Base-by-base conservation (phyloP, 371 early-diverging fungal genomes). In the Mucor circinelloides region DNA sequence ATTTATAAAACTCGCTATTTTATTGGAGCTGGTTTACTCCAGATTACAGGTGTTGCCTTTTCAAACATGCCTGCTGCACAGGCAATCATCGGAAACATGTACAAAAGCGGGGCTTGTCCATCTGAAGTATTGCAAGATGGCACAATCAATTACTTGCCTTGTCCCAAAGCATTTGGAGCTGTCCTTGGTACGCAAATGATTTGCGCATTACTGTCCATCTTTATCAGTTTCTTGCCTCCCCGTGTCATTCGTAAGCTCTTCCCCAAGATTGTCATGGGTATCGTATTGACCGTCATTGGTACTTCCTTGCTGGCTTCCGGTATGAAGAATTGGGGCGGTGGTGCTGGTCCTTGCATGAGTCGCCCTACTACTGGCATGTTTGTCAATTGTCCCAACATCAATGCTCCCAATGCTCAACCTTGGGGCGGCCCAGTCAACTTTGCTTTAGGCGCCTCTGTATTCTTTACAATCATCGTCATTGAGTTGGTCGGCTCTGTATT, bases 401-500 rank as follows among this genome's bases (percentile, higher is more conserved):
- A 72, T 44, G 81, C 88, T 0, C 88, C 88, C 7, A 81, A 83
- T 64, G 84, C 86, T 38, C 79, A 80, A 27, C 70, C 84, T 3
- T 87, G 88, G 88, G 79, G 79, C 10, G 58, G 68, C 12, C 74
- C 79, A 15, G 76, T 59, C 59, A 73, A 40, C 63, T 85, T 58
- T 79, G 86, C 76, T 9, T 66, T 87, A 2, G 88, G 88, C n/a
- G 78, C 82, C 17, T 68, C 79, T 63, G 88, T 87, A 6, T 75
- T 84, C 34, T 74, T 81, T 59, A 78, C 81, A 19, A 87, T 87
- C 66, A 77, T 84, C 55, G 31, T 87, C 42, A 74, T 87, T 64
- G 87, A 87, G 67, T 40, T 86, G 9, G 71, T 87, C 40, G 87
- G 87, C 0, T 87, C 88, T 3, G 83, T 87, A 9, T 85, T 85